phyloP scores from a whole-genome alignment of 495 filamentous ascomycete species.

The Pyronema domesticum region DNA sequence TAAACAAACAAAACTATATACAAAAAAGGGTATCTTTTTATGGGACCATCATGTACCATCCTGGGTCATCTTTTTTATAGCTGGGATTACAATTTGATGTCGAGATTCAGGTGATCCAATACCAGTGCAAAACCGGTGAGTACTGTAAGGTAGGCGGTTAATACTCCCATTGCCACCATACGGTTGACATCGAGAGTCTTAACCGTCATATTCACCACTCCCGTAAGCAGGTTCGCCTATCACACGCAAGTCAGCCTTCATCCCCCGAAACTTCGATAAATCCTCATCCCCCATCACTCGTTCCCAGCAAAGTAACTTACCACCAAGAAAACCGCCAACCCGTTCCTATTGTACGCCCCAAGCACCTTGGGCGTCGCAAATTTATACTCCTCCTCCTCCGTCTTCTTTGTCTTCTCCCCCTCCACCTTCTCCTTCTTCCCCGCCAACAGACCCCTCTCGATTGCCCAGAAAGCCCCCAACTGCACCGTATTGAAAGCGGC shows the following conservation, averaged over 20 bases:
- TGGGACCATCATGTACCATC: too few relatives aligned
- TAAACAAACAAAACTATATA: too few relatives aligned
- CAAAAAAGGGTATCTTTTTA: too few relatives aligned
- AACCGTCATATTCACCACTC: constrained; percentile 68
- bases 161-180: constrained; percentile 47
- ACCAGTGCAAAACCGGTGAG: constrained; percentile 50
- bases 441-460: constrained; percentile 65
- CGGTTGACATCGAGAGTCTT: constrained; percentile 55
- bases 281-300: neutral
- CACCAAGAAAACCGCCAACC: constrained; percentile 66
- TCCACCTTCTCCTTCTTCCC: constrained; percentile 24
- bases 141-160: constrained; percentile 50
- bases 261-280: neutral
- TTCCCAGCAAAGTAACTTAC: neutral
- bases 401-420: constrained; percentile 34
- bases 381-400: constrained; percentile 41
- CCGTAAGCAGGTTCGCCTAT: constrained; percentile 69
- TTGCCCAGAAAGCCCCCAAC: constrained; percentile 53
- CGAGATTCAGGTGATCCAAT: constrained; percentile 54
- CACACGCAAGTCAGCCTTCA: neutral
- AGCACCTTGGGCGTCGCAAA: constrained; percentile 60
- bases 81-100: constrained; percentile 47
- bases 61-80: too few relatives aligned
- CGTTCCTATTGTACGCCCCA: constrained; percentile 71
- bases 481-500: constrained; percentile 70